Evolutionary conservation across 1,139 yeast species (phyloP).

Genomic region (Pichia sp.): DNA sequence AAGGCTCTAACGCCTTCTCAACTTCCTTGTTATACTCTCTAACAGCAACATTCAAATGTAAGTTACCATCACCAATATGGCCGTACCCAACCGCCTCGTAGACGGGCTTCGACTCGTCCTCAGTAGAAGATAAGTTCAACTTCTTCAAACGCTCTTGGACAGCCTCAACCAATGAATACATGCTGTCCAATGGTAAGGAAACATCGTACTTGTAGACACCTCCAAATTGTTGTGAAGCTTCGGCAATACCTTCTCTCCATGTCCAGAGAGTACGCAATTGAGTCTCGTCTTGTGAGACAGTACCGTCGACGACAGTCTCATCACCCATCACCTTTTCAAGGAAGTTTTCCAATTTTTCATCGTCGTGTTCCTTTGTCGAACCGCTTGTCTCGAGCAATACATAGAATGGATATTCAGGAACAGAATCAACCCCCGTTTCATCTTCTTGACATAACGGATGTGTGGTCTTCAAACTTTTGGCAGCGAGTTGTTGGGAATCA

Average conservation of each 20-base stretch:
- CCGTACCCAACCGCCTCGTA: slow-evolving; percentile 91
- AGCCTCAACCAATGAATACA: slow-evolving; percentile 78
- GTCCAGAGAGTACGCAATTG: slow-evolving; percentile 82
- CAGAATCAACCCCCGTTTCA: slow-evolving; percentile 28
- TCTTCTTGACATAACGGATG: slow-evolving; percentile 71
- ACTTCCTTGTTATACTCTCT: slow-evolving; percentile 72
- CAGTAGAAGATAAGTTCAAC: slow-evolving; percentile 58
- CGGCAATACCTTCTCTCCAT: slow-evolving; percentile 94
- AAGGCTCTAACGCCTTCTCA: slow-evolving; percentile 81
- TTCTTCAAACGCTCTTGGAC: slow-evolving; percentile 53
- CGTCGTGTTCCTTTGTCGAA: slow-evolving; percentile 81
- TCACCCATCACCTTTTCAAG: slow-evolving; percentile 81
- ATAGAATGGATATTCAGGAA: slow-evolving; percentile 69
- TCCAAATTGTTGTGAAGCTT: slow-evolving; percentile 78
- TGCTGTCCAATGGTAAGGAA: slow-evolving; percentile 73
- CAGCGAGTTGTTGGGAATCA: slow-evolving; percentile 64
- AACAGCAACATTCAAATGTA: slow-evolving; percentile 90
- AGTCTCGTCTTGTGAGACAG: slow-evolving; percentile 90
- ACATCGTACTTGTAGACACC: slow-evolving; percentile 98
- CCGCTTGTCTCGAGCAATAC: slow-evolving; percentile 92
- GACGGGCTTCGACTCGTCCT: slow-evolving; percentile 64
- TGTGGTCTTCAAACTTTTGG: slow-evolving; percentile 41
- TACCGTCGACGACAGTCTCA: slow-evolving; percentile 83
- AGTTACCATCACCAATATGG: slow-evolving; percentile 93
- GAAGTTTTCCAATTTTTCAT: slow-evolving; percentile 71